phyloP scores from a whole-genome alignment of 768 basidiomycete species.

The Kwoniella newhampshirensis region DNA sequence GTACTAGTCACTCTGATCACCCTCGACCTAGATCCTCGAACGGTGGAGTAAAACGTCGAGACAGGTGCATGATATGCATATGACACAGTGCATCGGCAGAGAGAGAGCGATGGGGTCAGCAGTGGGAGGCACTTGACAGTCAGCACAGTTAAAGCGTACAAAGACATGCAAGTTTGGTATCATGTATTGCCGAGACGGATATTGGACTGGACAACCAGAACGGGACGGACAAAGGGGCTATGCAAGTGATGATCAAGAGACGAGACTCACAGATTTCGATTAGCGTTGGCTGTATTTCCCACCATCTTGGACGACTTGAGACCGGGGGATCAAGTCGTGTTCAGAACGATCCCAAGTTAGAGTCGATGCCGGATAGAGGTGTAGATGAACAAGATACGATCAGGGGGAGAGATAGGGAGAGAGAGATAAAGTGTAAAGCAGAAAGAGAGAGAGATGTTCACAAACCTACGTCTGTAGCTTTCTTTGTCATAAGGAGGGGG shows the following conservation, averaged over 20 bases:
- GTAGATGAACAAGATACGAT: background rate
- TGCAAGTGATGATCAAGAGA: background rate
- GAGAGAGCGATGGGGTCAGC: too few relatives aligned
- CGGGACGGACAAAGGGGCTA: slow-evolving; percentile 9
- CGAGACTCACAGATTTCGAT: slow-evolving; percentile 19
- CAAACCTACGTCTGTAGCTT: too few relatives aligned
- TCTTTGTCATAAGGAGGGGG: too few relatives aligned
- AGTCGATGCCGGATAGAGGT: background rate
- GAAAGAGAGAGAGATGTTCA: too few relatives aligned
- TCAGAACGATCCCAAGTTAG: background rate
- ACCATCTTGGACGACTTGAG: slow-evolving; percentile 15
- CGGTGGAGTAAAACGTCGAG: background rate
- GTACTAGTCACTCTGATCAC: slow-evolving; percentile 18
- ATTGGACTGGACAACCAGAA: too few relatives aligned
- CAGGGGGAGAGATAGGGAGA: background rate
- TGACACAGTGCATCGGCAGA: too few relatives aligned
- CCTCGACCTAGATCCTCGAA: slow-evolving; percentile 13
- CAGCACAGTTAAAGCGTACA: background rate
- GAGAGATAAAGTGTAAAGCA: slow-evolving; percentile 1
- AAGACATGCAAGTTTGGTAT: too few relatives aligned
- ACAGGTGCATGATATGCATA: background rate
- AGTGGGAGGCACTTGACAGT: background rate
- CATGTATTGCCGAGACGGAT: background rate
- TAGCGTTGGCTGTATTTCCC: slow-evolving; percentile 18
- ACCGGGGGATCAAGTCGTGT: background rate